Evolutionary conservation across 2,329 filamentous ascomycete species (phyloP).

Genomic region (Amphichorda felina): DNA sequence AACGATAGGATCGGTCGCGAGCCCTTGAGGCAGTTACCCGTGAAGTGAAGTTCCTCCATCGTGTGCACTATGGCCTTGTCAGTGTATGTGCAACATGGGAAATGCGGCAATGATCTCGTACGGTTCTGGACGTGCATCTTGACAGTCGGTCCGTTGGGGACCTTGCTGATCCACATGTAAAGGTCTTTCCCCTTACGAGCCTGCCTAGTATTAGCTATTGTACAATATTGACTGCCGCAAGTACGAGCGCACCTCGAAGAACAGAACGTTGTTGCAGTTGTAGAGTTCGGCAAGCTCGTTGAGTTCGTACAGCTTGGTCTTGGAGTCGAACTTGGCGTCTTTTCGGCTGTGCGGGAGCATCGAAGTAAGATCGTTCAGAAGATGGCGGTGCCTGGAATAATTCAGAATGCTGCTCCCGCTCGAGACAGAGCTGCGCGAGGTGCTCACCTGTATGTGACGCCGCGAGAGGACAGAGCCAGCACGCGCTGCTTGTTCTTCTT

Average conservation of each 20-base stretch:
- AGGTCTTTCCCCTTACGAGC: constrained; percentile 89
- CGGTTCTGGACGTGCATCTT: constrained; percentile 69
- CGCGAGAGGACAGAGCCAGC: constrained; percentile 82
- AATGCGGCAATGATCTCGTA: constrained; percentile 17
- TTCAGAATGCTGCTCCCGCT: no score
- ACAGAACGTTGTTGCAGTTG: no score
- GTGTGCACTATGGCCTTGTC: constrained; percentile 58
- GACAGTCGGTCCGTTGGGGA: constrained; percentile 55
- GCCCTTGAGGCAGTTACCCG: constrained; percentile 92
- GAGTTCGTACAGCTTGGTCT: constrained; percentile 71
- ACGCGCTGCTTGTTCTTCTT: constrained; percentile 65
- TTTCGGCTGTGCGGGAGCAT: constrained; percentile 88
- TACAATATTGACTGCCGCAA: no score
- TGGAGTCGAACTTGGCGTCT: constrained; percentile 94
- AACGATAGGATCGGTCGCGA: constrained; percentile 86
- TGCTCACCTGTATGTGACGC: constrained; percentile 77
- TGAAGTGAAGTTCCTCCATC: constrained; percentile 94
- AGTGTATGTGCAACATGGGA: constrained; percentile 6
- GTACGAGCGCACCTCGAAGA: no score
- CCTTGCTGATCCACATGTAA: constrained; percentile 87
- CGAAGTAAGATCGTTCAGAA: constrained; percentile 77
- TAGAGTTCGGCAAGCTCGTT: constrained; percentile 69
- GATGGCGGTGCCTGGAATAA: constrained; percentile 71
- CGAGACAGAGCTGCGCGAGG: no score
- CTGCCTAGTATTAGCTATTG: no score